phyloP scores from a whole-genome alignment of 345 rosid genomes.

The Isatis tinctoria region DNA sequence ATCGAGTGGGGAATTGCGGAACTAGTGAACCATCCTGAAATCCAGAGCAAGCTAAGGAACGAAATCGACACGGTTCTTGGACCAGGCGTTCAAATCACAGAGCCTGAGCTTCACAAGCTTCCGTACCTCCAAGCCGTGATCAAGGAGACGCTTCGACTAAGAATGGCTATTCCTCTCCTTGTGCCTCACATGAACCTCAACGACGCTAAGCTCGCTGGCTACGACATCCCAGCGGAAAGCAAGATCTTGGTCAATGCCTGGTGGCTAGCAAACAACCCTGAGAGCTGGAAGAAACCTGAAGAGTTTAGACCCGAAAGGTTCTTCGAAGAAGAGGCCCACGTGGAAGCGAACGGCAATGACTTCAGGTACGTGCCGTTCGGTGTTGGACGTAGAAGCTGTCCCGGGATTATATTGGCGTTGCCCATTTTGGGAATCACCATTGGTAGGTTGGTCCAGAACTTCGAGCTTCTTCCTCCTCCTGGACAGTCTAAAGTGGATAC shows the following conservation, averaged over 20 bases:
- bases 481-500: conserved; percentile 83
- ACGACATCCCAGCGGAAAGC: conserved; percentile 94
- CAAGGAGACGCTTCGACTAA: conserved; percentile 83
- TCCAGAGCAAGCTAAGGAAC: conserved; percentile 66
- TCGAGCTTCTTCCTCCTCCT: conserved; percentile 91
- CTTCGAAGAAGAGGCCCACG: conserved; percentile 85
- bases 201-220: conserved; percentile 81
- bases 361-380: conserved; percentile 92
- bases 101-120: conserved; percentile 72
- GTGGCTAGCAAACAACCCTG: conserved; percentile 93
- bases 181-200: conserved; percentile 98
- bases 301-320: conserved; percentile 97
- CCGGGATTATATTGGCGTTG: conserved; percentile 89
- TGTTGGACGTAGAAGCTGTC: conserved; percentile 95
- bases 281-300: conserved; percentile 77
- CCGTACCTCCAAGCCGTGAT: conserved; percentile 94
- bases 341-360: conserved; percentile 93
- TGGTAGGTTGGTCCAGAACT: conserved; percentile 92
- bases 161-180: conserved; percentile 97
- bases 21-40: conserved; percentile 80
- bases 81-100: conserved; percentile 65
- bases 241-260: conserved; percentile 91
- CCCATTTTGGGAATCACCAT: conserved; percentile 88
- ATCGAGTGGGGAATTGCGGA: conserved; percentile 97
- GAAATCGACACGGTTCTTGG: conserved; percentile 83